Percentiles rank a stretch among this genome's conserved stretches.
phyloP scores from a whole-genome alignment of 371 early-diverging fungal species.

The Smittium mucronatum region DNA sequence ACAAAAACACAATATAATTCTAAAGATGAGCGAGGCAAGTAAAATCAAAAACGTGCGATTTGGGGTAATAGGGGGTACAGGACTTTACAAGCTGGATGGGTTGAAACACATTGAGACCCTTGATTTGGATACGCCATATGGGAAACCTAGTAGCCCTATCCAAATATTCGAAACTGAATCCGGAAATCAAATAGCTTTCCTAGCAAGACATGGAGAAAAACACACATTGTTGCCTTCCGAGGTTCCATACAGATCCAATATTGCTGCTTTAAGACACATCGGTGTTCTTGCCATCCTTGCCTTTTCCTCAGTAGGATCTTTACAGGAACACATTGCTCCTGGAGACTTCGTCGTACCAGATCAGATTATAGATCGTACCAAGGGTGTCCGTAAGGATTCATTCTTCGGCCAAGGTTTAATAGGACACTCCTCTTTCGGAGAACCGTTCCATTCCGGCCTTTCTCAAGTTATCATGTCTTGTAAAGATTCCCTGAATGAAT shows the following conservation, averaged over 20 bases:
- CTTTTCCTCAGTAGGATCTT: constrained; percentile 85
- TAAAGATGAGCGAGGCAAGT: neutral
- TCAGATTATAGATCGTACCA: constrained; percentile 93
- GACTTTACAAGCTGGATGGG: constrained; percentile 84
- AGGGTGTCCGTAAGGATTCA: constrained; percentile 68
- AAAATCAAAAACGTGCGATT: constrained; percentile 51
- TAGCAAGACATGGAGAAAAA: constrained; percentile 90
- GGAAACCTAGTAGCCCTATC: constrained; percentile 32
- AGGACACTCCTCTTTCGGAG: constrained; percentile 84
- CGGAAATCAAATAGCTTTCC: constrained; percentile 82
- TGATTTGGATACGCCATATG: constrained; percentile 86
- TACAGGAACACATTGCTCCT: constrained; percentile 85
- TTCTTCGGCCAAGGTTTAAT: constrained; percentile 80
- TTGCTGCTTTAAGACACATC: constrained; percentile 87
- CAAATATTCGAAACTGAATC: constrained; percentile 50
- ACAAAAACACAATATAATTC: no score
- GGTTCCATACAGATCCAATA: constrained; percentile 90
- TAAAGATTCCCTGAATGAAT: constrained; percentile 25
- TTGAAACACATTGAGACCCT: constrained; percentile 70
- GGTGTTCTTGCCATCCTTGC: constrained; percentile 88
- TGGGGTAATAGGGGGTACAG: constrained; percentile 89
- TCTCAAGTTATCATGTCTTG: constrained; percentile 55
- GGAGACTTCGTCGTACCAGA: constrained; percentile 86
- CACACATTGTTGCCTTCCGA: constrained; percentile 79
- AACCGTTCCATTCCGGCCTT: constrained; percentile 78